These are phyloP conservation scores for Pseudozyma flocculosa DNA, from an alignment of 1,284 basidiomycete genomes.

Conservation along the genomic window DNA sequence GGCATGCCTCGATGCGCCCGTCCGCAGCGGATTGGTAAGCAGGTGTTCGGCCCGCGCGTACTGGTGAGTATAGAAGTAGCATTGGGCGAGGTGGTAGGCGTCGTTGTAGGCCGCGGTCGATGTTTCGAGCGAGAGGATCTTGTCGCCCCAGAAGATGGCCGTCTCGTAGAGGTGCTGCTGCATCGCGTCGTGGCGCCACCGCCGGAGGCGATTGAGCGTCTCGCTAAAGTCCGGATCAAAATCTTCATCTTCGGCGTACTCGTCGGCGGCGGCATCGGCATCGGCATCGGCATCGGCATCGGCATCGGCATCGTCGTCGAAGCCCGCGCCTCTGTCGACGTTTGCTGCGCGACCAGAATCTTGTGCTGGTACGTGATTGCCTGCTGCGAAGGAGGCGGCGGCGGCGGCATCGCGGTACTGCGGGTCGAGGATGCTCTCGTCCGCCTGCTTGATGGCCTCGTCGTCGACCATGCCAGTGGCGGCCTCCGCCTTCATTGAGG, in stretches of 20 bases:
- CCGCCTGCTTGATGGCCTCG: conserved; percentile 10
- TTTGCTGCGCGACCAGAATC: conserved; percentile 2
- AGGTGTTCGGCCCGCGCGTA: conserved; percentile 91
- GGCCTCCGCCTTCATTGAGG: not conserved
- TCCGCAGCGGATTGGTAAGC: conserved; percentile 74
- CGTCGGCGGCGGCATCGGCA: not conserved
- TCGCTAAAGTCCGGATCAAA: not conserved
- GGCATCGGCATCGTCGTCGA: conserved; percentile 6
- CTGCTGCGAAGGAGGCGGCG: conserved; percentile 2
- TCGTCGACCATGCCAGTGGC: conserved; percentile 1
- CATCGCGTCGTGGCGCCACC: conserved; percentile 95
- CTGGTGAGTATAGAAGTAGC: conserved; percentile 90
- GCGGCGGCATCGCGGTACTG: conserved; percentile 10
- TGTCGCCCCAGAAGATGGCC: conserved; percentile 97
- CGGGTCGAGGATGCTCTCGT: conserved; percentile 13
- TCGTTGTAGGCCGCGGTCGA: conserved; percentile 62
- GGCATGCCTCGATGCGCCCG: conserved; percentile 12
- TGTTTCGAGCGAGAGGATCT: conserved; percentile 82
- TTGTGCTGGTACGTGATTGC: not conserved
- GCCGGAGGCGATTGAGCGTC: conserved; percentile 70
- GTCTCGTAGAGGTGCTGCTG: conserved; percentile 98
- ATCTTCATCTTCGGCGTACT: not conserved
- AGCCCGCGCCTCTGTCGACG: not conserved
- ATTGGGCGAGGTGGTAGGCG: conserved; percentile 97
- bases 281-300: not conserved